phyloP scores from a whole-genome alignment of 441 rosid genomes.

The Euphorbia schlechtendalii region DNA sequence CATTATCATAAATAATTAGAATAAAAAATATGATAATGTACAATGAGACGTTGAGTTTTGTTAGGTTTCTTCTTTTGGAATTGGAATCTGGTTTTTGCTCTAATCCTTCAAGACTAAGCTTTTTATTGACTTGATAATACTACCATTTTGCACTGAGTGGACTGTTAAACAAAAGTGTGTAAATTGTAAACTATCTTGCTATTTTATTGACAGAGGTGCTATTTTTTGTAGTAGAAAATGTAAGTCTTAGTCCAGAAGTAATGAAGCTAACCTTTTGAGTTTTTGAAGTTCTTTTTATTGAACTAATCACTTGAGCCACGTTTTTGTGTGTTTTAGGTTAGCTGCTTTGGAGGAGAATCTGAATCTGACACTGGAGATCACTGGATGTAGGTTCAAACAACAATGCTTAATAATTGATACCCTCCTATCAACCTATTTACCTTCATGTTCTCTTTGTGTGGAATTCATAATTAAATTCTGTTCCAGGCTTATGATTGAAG shows the following conservation, averaged over 20 bases:
- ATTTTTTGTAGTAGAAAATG: too few relatives aligned
- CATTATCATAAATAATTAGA: not conserved
- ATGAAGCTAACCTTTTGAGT: not conserved
- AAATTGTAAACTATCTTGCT: not conserved
- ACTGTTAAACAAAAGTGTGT: too few relatives aligned
- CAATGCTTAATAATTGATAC: slow-evolving; percentile 1
- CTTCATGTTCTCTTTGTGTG: slow-evolving; percentile 6
- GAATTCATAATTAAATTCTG: slow-evolving; percentile 5
- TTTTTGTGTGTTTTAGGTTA: slow-evolving; percentile 45
- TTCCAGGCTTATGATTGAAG: slow-evolving; percentile 76
- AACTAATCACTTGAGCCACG: not conserved
- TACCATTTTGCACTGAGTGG: too few relatives aligned
- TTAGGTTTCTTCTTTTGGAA: not conserved
- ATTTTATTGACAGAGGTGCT: not conserved
- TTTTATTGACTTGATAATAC: too few relatives aligned
- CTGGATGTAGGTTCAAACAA: slow-evolving; percentile 58
- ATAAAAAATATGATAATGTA: not conserved
- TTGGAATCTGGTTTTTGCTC: not conserved
- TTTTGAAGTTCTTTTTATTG: not conserved
- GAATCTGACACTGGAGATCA: slow-evolving; percentile 95
- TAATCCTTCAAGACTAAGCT: not conserved
- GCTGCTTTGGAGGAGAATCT: slow-evolving; percentile 89
- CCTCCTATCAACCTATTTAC: not conserved
- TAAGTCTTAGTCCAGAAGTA: not conserved
- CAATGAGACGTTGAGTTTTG: not conserved